A percentile compares a stretch with the other conserved stretches of the same genome.
Conservation (phyloP, 371 early-diverging fungal genomes). For the Fennellomyces sp. region DNA sequence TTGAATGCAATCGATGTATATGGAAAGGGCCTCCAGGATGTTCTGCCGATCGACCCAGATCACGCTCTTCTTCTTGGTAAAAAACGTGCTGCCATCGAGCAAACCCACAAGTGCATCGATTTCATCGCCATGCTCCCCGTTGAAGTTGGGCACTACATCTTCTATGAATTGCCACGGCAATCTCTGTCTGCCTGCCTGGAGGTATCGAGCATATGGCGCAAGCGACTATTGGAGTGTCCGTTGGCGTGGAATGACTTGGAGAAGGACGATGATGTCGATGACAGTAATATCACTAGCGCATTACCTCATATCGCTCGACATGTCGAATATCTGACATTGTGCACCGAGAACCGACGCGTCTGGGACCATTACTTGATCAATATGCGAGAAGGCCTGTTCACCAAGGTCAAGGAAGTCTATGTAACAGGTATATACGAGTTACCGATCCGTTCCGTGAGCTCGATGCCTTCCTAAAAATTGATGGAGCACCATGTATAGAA, state of each 20-base stretch:
- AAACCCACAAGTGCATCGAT: not conserved
- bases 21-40: conserved; percentile 53
- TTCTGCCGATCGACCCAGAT: conserved; percentile 17
- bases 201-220: not conserved
- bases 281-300: not conserved
- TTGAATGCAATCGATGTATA: conserved; percentile 54
- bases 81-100: not conserved
- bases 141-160: not conserved
- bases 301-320: not conserved
- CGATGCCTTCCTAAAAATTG: too few species aligned
- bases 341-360: too few species aligned
- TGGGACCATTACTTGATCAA: too few species aligned
- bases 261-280: not conserved
- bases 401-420: too few species aligned
- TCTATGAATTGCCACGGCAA: not conserved
- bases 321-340: too few species aligned
- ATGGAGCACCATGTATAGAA: too few species aligned
- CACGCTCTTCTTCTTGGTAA: not conserved
- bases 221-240: not conserved
- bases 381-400: too few species aligned
- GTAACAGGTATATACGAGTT: too few species aligned
- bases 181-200: not conserved
- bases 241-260: not conserved
- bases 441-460: too few species aligned
- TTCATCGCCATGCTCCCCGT: not conserved